These are phyloP conservation scores for Gillenia trifoliata DNA, from an alignment of 306 rosid species.

Conservation along the genomic window DNA sequence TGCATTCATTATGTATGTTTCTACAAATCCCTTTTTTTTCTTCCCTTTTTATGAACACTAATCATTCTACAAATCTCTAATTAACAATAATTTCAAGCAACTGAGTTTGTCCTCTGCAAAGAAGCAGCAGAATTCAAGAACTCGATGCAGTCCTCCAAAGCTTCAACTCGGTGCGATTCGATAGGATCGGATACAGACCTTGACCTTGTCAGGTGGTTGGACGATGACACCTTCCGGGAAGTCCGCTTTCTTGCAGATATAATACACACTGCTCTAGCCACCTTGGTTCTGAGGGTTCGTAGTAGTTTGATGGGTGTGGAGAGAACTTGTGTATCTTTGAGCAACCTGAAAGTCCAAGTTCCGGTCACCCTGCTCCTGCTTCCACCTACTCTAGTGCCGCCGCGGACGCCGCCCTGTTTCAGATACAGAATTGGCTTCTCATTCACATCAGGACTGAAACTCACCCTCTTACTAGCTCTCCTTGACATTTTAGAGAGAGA, in stretches of 20 bases:
- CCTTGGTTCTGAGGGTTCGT: constrained; percentile 55
- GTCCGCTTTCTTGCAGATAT: constrained; percentile 49
- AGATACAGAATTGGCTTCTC: constrained; percentile 51
- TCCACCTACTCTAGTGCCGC: constrained; percentile 26
- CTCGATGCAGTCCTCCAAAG: constrained; percentile 78
- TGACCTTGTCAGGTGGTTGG: constrained; percentile 51
- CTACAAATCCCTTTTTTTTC: neutral
- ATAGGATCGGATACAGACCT: constrained; percentile 58
- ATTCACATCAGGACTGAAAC: constrained; percentile 71
- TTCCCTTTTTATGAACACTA: constrained; percentile 1
- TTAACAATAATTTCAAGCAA: constrained; percentile 22
- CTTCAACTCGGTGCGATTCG: constrained; percentile 78
- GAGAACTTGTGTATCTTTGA: constrained; percentile 33
- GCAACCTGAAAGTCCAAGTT: constrained; percentile 40
- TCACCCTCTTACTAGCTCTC: constrained; percentile 46
- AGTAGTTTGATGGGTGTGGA: constrained; percentile 49
- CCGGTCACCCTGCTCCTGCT: constrained; percentile 41
- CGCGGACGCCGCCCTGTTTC: constrained; percentile 17
- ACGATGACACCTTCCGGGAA: constrained; percentile 67
- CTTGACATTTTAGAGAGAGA: constrained; percentile 42
- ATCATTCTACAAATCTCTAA: neutral
- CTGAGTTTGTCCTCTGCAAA: constrained; percentile 55
- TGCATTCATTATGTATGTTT: neutral
- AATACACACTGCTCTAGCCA: constrained; percentile 45
- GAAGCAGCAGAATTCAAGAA: constrained; percentile 85